phyloP scores from a whole-genome alignment of 2,329 filamentous ascomycete genomes.

The Xylaria digitata region DNA sequence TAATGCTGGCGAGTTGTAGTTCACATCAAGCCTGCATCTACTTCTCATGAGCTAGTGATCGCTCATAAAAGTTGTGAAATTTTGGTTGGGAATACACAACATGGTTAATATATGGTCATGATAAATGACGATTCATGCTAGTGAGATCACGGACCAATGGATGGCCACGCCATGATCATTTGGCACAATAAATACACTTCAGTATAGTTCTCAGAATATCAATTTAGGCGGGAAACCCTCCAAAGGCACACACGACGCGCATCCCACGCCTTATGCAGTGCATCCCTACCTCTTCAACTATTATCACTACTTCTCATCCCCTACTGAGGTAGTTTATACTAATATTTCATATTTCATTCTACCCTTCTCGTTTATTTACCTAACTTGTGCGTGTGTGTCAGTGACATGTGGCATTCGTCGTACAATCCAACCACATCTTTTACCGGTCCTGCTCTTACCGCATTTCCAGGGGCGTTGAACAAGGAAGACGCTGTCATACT shows the following conservation, averaged over 20 bases:
- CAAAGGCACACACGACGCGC: not conserved
- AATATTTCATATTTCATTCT: not conserved
- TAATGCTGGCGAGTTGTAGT: conserved; percentile 41
- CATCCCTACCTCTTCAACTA: conserved; percentile 1
- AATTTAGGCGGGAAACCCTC: not conserved
- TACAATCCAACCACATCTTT: not conserved
- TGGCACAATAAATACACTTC: not conserved
- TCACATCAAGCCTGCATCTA: not conserved
- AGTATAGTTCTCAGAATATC: not conserved
- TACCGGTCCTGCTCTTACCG: not conserved
- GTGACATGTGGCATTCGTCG: not conserved
- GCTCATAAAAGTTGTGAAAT: conserved; percentile 1
- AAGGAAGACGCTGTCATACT: not conserved
- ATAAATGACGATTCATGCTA: not conserved
- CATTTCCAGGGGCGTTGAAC: not conserved
- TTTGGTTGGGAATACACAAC: not conserved
- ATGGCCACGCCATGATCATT: not conserved
- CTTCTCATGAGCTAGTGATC: conserved; percentile 7
- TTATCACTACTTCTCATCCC: not conserved
- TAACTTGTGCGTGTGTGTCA: not conserved
- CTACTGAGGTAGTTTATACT: not conserved
- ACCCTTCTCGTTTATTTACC: not conserved
- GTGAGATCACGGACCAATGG: not conserved
- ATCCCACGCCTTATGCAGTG: not conserved
- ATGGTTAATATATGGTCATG: not conserved